A percentile compares a stretch with the other conserved stretches of the same genome.
Evolutionary conservation across 257 asterid species (phyloP).

Genomic region (Parsonsia alboflavescens): DNA sequence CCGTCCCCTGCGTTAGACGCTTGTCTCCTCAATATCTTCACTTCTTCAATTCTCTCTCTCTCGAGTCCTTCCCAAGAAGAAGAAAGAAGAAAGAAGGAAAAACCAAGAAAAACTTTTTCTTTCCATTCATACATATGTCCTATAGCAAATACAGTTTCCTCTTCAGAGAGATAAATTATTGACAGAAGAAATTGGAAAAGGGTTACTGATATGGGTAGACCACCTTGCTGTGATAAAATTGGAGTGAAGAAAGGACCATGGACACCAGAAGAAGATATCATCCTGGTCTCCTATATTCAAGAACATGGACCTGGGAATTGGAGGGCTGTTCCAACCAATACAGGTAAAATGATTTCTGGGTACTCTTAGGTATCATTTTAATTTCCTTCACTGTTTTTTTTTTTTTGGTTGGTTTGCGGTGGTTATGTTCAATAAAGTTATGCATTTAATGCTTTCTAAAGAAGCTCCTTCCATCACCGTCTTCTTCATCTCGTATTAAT

Average conservation of each 20-base stretch:
- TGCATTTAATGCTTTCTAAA: slow-evolving; percentile 33
- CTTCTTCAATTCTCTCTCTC: slow-evolving; percentile 14
- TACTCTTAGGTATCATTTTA: not conserved
- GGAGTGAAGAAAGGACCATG: slow-evolving; percentile 90
- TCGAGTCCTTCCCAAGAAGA: not conserved
- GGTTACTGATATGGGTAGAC: slow-evolving; percentile 56
- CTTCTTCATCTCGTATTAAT: not conserved
- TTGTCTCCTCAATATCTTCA: slow-evolving; percentile 25
- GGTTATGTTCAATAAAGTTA: slow-evolving; percentile 34
- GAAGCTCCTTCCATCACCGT: slow-evolving; percentile 10
- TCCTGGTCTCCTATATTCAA: slow-evolving; percentile 77
- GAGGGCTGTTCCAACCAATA: slow-evolving; percentile 68
- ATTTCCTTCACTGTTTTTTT: not conserved
- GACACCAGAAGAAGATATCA: slow-evolving; percentile 93
- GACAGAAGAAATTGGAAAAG: not conserved
- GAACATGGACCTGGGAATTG: slow-evolving; percentile 82
- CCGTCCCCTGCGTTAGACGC: slow-evolving; percentile 28
- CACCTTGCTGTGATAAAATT: slow-evolving; percentile 73
- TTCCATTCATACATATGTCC: not conserved
- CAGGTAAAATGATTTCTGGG: slow-evolving; percentile 33
- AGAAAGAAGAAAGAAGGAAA: not conserved
- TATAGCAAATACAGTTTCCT: too few relatives aligned
- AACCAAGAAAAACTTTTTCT: not conserved
- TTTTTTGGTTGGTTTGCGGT: slow-evolving; percentile 26
- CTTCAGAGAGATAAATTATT: not conserved